A percentile compares a stretch with the other conserved stretches of the same genome.
These are phyloP conservation scores for Hypsizygus marmoreus DNA, from an alignment of 768 basidiomycete genomes.

Conservation along the genomic window DNA sequence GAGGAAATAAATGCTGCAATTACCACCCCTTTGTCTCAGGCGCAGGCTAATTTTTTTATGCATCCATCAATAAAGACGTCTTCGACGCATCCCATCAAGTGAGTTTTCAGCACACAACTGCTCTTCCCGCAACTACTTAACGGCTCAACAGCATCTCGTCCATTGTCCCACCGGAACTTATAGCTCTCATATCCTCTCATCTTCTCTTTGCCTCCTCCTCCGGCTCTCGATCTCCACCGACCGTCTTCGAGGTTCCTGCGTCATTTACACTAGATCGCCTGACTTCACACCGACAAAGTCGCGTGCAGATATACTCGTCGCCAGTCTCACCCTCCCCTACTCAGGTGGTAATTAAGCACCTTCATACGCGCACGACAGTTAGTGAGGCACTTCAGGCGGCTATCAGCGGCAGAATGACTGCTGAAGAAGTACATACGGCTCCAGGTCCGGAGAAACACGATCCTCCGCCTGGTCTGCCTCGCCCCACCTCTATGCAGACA, in stretches of 20 bases:
- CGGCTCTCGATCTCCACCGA: conserved; percentile 24
- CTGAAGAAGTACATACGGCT: not conserved
- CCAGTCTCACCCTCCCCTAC: conserved; percentile 13
- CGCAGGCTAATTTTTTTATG: no score
- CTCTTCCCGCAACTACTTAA: not conserved
- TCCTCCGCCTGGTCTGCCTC: conserved; percentile 1
- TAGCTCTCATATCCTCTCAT: conserved; percentile 54
- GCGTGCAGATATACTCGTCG: conserved; percentile 6
- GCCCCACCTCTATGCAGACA: conserved; percentile 7
- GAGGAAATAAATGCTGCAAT: conserved; percentile 58
- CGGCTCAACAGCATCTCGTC: conserved; percentile 53
- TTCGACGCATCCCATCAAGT: conserved; percentile 84
- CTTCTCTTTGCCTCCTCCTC: conserved; percentile 32
- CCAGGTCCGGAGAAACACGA: not conserved
- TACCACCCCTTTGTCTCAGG: conserved; percentile 44
- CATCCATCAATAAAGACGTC: conserved; percentile 61
- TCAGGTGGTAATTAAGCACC: conserved; percentile 14
- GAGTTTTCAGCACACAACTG: conserved; percentile 36
- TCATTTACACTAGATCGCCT: conserved; percentile 48
- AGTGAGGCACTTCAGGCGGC: conserved; percentile 39
- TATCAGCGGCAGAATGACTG: conserved; percentile 32
- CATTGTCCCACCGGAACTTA: conserved; percentile 60
- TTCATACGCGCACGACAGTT: conserved; percentile 27
- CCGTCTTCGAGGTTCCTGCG: conserved; percentile 46
- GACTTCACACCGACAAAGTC: conserved; percentile 16